Evolutionary conservation across 139 green algal genomes (phyloP).

Genomic region (Eudorina sp.): DNA sequence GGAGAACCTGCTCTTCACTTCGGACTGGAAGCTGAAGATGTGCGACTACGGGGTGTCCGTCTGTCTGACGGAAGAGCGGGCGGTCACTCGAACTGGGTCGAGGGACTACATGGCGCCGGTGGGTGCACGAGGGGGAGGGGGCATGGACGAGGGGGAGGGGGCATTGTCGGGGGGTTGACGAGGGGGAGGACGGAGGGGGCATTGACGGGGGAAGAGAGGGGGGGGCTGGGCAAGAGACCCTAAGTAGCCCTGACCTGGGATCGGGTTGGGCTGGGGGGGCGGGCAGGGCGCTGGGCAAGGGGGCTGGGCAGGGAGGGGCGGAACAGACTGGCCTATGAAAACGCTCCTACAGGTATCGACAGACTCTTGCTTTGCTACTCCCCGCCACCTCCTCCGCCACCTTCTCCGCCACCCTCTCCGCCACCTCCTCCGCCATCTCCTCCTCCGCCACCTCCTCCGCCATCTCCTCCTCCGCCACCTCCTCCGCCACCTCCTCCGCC

Average conservation of each 20-base stretch:
- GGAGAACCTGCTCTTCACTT: conserved; percentile 43
- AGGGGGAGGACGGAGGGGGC: not conserved
- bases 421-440: too few relatives aligned
- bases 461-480: too few relatives aligned
- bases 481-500: too few relatives aligned
- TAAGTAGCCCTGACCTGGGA: not conserved
- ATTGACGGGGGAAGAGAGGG: not conserved
- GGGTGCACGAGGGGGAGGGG: not conserved
- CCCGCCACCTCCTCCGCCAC: too few relatives aligned
- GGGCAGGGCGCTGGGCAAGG: not conserved
- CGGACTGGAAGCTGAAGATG: conserved; percentile 63
- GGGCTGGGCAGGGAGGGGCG: not conserved
- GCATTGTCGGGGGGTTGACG: too few relatives aligned
- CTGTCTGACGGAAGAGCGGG: conserved; percentile 65
- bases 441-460: too few relatives aligned
- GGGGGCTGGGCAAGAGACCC: too few relatives aligned
- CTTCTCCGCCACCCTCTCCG: too few relatives aligned
- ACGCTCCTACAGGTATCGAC: not conserved
- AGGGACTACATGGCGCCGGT: conserved; percentile 46
- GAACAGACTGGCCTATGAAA: not conserved
- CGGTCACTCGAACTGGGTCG: conserved; percentile 73
- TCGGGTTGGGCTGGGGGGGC: not conserved
- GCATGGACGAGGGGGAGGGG: not conserved
- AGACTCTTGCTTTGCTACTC: not conserved
- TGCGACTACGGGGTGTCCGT: conserved; percentile 77